These are phyloP conservation scores for Purpureocillium lavendulum DNA, from an alignment of 2,329 filamentous ascomycete genomes.

Conservation along the genomic window DNA sequence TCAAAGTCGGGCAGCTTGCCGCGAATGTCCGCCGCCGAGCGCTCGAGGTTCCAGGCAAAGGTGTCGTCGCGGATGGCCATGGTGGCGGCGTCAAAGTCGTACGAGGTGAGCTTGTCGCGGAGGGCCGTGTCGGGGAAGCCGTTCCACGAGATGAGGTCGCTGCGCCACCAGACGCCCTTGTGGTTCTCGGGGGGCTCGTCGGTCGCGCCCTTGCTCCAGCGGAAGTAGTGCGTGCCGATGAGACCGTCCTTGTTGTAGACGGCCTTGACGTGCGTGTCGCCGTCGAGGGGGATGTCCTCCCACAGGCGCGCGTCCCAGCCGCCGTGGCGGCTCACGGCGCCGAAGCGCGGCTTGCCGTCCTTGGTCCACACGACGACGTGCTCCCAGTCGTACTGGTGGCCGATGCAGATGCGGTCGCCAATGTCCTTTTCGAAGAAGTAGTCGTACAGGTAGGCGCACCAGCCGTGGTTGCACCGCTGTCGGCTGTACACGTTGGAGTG, in stretches of 20 bases:
- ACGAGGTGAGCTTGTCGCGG: slow-evolving; percentile 5
- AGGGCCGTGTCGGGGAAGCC: slow-evolving; percentile 16
- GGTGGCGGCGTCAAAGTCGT: slow-evolving; percentile 9
- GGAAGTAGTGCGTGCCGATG: slow-evolving; percentile 22
- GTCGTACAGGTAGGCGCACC: slow-evolving; percentile 34
- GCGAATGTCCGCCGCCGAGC: slow-evolving; percentile 1
- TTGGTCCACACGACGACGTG: slow-evolving; percentile 23
- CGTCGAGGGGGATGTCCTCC: slow-evolving; percentile 15
- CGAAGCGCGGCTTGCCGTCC: slow-evolving; percentile 16
- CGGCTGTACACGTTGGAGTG: slow-evolving; percentile 35
- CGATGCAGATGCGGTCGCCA: slow-evolving; percentile 16
- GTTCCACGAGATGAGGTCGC: slow-evolving; percentile 20
- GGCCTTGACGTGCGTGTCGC: slow-evolving; percentile 22
- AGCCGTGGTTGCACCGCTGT: slow-evolving; percentile 32
- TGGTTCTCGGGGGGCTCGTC: slow-evolving; percentile 20
- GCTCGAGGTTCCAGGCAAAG: slow-evolving; percentile 5
- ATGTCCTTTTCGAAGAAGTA: slow-evolving; percentile 39
- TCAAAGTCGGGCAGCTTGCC: slow-evolving; percentile 4
- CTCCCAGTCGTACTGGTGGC: slow-evolving; percentile 32
- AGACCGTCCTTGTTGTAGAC: slow-evolving; percentile 27
- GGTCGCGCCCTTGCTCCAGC: slow-evolving; percentile 13
- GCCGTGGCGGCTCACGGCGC: slow-evolving; percentile 23
- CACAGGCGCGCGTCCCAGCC: slow-evolving; percentile 14
- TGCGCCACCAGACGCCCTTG: slow-evolving; percentile 20
- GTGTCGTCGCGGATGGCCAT: slow-evolving; percentile 7